Base-by-base conservation (phyloP, 73 alveolate genomes). In the Symbiodinium natans region DNA sequence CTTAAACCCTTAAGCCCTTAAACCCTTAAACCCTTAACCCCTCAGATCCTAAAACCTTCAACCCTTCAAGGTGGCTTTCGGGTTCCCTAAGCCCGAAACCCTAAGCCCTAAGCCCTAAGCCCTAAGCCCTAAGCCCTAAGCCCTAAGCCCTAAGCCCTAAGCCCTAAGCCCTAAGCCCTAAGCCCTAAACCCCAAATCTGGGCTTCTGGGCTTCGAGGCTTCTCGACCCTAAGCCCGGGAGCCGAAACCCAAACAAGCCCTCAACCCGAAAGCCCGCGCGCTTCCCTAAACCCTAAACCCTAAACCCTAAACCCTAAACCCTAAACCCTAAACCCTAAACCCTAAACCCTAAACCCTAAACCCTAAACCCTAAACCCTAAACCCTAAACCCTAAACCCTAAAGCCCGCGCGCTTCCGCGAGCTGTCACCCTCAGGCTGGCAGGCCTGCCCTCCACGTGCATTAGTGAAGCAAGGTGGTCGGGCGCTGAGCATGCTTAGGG, bases 361-460 rank as follows among this genome's bases (percentile, higher is more conserved):
- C 68, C 29, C 29, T 3, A 52, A 52, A 5, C 68, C 68, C 68
- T 13, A 6, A 52, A 52, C 68, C 68, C 68, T 52, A 52, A 52
- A 8, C 68, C 68, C 63, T 48, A 56, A 56, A 8, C 15, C 74
- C 74, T 11, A 63, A 2, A 29, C 10, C 10, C 74, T 11, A 63
- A 2, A 34, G 17, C 77, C 25, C 38, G 97, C 36, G 31, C 88
- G 68, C 87, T 90, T 87, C 41, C 97, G 88, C 34, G 71, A 87
- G 88, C 97, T 90, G 95, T 40, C 2, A 15, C 63, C 11, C 3
- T 10, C n/a, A 23, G 23, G 38, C 33, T 88, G 38, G 31, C 85
- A 21, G 95, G 95, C 38, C 34, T 88, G 75, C 86, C 95, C 25
- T 88, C 95, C 36, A 88, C 95, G 59, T 56, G 86, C 95, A 88